Conservation (phyloP, 2,329 filamentous ascomycete genomes). For the Penicillium sp. region DNA sequence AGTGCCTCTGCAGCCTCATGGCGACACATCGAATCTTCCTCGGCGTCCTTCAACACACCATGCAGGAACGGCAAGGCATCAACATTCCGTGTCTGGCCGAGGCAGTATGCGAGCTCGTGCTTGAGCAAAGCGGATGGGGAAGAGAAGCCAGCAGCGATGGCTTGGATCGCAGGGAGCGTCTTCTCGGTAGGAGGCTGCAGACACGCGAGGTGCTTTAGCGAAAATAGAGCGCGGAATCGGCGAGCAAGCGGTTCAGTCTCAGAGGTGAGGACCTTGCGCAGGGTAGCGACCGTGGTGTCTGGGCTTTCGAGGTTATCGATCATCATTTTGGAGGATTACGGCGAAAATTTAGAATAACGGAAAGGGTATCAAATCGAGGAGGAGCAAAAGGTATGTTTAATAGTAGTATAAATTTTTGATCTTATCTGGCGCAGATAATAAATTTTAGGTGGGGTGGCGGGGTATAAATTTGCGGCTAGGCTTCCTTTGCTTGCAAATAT, state of each 20-base stretch:
- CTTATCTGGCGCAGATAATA: conserved; percentile 40
- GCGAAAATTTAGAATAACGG: not conserved
- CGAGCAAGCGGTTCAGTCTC: conserved; percentile 82
- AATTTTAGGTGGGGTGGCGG: conserved; percentile 46
- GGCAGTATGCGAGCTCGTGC: conserved; percentile 95
- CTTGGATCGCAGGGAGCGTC: conserved; percentile 69
- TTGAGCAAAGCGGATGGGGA: conserved; percentile 90
- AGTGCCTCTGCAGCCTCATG: conserved; percentile 97
- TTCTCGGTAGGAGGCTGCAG: conserved; percentile 62
- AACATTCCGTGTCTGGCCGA: conserved; percentile 84
- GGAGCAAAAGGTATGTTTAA: not conserved
- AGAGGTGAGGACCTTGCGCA: conserved; percentile 75
- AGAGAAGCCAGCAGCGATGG: conserved; percentile 84
- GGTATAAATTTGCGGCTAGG: conserved; percentile 26
- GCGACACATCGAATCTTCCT: conserved; percentile 93
- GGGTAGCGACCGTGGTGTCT: conserved; percentile 47
- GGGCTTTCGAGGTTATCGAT: conserved; percentile 30
- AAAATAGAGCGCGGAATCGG: conserved; percentile 96
- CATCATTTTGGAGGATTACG: conserved; percentile 32
- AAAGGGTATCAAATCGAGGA: not conserved
- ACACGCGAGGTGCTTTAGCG: conserved; percentile 88
- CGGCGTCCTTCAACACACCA: conserved; percentile 72
- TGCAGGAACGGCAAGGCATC: conserved; percentile 75
- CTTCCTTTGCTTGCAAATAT: conserved; percentile 22
- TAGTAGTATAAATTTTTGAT: conserved; percentile 32